Evolutionary conservation across 306 rosid species (phyloP), one percentile per base, ranked within the genome.

Genomic region (Clitoria ternatea): DNA sequence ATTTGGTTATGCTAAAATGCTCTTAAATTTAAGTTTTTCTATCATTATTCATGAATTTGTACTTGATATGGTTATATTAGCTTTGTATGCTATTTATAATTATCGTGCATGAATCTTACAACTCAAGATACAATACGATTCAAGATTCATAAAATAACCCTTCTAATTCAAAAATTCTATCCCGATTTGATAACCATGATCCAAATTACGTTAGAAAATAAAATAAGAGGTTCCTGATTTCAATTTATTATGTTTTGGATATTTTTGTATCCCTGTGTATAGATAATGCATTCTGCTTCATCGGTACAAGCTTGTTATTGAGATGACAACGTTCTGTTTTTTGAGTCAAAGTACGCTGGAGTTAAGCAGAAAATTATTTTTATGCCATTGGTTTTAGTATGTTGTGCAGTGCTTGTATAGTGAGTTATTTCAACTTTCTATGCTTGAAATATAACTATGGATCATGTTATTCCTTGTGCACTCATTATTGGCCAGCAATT

Each of bases 281-380:
- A n/a, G 37, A n/a, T n/a, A 7, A 12, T 6, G 12, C 47, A 61
- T 49, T 18, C 71, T 61, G 29, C 42, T 32, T 19, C 7, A 1
- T 35, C 27, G 55, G 62, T 56, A 64, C 47, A n/a, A 20, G 73
- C 19, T 61, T 43, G 43, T 69, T 36, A 47, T 50, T 72, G 74
- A 36, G 30, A 66, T 22, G 54, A 35, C 24, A 48, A 29, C 60
- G 14, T 43, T n/a, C 7, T 53, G 7, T 32, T 6, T 70, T 61
- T 11, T 10, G 42, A 45, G 9, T 37, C n/a, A 36, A 23, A 20
- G 19, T 23, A 4, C 29, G 49, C 45, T 48, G 70, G 36, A 48
- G 36, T 59, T 29, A 48, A 37, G 29, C 36, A 43, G 0, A 50
- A 9, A 4, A 13, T 27, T 26, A 19, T 5, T 19, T 77, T n/a